These are phyloP conservation scores for Dissophora ornata DNA, from an alignment of 192 early-diverging fungal genomes.

Conservation along the genomic window DNA sequence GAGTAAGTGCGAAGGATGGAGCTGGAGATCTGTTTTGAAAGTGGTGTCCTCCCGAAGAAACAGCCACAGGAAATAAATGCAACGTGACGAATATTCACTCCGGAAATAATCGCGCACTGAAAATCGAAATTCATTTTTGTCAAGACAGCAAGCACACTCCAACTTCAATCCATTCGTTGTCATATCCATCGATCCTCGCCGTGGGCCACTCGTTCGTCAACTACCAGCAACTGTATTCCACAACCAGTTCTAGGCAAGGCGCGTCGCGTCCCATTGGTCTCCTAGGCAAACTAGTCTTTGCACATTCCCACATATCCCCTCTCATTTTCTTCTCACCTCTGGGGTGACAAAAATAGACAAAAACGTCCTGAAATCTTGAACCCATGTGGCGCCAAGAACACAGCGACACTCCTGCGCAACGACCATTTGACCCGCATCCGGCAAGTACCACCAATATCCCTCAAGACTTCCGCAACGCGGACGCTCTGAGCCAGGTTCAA, in stretches of 20 bases:
- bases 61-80: slow-evolving; percentile 2
- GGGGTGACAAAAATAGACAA: no score
- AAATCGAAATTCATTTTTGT: no score
- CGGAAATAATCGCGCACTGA: no score
- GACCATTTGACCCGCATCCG: background rate
- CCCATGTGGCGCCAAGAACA: slow-evolving; percentile 2
- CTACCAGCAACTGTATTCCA: background rate
- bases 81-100: background rate
- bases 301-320: no score
- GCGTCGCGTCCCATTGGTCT: background rate
- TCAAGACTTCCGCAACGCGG: no score
- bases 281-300: no score
- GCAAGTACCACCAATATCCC: no score
- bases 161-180: background rate
- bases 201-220: background rate
- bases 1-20: background rate
- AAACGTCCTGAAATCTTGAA: background rate
- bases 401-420: background rate
- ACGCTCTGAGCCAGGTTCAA: no score
- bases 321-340: no score
- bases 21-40: slow-evolving; percentile 4
- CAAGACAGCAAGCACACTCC: no score
- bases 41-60: slow-evolving; percentile 4
- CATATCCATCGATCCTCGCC: slow-evolving; percentile 51
- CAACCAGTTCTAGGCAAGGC: background rate